Percentiles rank a stretch among this genome's conserved stretches.
Conservation (phyloP, 441 rosid species). For the Populus hybrid region DNA sequence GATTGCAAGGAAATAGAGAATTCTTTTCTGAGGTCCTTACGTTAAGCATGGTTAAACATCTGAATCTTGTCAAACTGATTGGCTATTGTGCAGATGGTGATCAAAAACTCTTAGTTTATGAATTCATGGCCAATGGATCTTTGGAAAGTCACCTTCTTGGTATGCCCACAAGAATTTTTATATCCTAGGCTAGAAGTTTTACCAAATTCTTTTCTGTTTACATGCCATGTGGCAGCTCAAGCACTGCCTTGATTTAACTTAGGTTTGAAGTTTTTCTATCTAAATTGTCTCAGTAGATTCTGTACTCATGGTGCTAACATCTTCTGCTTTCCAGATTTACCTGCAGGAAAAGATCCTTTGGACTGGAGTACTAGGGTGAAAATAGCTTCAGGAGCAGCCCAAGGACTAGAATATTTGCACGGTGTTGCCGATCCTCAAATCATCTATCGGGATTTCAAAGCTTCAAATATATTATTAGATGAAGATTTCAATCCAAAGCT, state of each 20-base stretch:
- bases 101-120: conserved; percentile 71
- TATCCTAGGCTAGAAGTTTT: background rate
- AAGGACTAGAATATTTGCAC: conserved; percentile 80
- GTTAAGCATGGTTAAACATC: conserved; percentile 69
- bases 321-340: conserved; percentile 37
- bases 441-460: conserved; percentile 83
- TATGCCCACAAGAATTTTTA: conserved; percentile 16
- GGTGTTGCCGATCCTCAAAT: conserved; percentile 74
- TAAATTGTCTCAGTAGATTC: background rate
- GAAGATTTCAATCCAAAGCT: conserved; percentile 72
- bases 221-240: background rate
- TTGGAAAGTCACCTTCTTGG: conserved; percentile 77
- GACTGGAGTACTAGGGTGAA: conserved; percentile 84
- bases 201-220: background rate
- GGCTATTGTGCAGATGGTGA: conserved; percentile 78
- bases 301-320: background rate
- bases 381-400: conserved; percentile 75
- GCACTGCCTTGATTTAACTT: background rate
- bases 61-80: conserved; percentile 65
- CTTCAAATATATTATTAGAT: conserved; percentile 76
- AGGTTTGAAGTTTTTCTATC: background rate
- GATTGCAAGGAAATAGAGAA: conserved; percentile 85
- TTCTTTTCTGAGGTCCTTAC: conserved; percentile 78
- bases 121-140: conserved; percentile 61
- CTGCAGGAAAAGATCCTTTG: conserved; percentile 39